Conservation (phyloP, 768 basidiomycete genomes). For the Panus rudis region DNA sequence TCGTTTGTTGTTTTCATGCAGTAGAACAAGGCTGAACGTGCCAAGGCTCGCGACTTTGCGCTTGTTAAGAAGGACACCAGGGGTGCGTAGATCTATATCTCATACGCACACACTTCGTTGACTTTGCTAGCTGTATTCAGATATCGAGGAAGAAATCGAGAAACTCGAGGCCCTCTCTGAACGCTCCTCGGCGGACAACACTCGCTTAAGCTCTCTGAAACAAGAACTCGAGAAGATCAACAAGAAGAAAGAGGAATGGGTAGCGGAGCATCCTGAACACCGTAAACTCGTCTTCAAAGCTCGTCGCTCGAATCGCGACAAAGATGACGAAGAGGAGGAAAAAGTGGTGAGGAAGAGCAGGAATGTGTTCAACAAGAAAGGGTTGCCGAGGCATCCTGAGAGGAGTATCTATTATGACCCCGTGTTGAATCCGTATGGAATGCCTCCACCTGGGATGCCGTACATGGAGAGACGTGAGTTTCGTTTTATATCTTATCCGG, state of each 20-base stretch:
- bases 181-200: slow-evolving; percentile 44
- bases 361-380: slow-evolving; percentile 75
- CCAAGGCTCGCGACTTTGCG: slow-evolving; percentile 81
- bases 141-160: slow-evolving; percentile 75
- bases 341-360: slow-evolving; percentile 42
- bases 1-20: slow-evolving; percentile 25
- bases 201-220: slow-evolving; percentile 66
- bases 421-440: slow-evolving; percentile 89
- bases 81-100: slow-evolving; percentile 39
- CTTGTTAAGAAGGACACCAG: slow-evolving; percentile 91
- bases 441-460: slow-evolving; percentile 96
- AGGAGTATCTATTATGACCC: slow-evolving; percentile 90
- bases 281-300: slow-evolving; percentile 73
- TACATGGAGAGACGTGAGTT: slow-evolving; percentile 78
- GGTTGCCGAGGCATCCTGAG: slow-evolving; percentile 85
- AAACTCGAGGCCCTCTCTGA: slow-evolving; percentile 48
- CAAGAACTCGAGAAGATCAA: slow-evolving; percentile 73
- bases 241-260: slow-evolving; percentile 86
- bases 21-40: slow-evolving; percentile 87
- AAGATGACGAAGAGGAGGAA: slow-evolving; percentile 32
- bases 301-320: slow-evolving; percentile 31
- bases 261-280: slow-evolving; percentile 90
- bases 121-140: slow-evolving; percentile 33
- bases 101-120: neutral
- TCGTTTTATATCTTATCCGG: neutral